Conservation (phyloP, 306 rosid species). For the Pueraria montana region DNA sequence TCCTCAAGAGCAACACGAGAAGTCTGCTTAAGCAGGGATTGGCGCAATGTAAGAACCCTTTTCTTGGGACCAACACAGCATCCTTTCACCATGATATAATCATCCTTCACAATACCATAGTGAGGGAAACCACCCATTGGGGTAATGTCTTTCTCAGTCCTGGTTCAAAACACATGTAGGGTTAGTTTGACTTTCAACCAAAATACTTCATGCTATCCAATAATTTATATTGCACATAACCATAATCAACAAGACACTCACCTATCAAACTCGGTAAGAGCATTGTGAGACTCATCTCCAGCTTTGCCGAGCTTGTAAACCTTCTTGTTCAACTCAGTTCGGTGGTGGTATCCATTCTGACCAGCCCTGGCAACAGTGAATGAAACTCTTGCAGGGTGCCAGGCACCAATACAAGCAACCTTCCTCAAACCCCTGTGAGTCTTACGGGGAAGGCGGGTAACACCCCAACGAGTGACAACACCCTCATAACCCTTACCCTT, state of each 20-base stretch:
- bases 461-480: conserved; percentile 95
- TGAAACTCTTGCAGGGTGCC: conserved; percentile 96
- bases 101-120: conserved; percentile 86
- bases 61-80: conserved; percentile 89
- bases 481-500: conserved; percentile 95
- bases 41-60: conserved; percentile 84
- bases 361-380: conserved; percentile 96
- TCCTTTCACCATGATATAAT: conserved; percentile 79
- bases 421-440: conserved; percentile 92
- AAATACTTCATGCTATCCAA: too few relatives aligned
- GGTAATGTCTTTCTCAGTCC: conserved; percentile 92
- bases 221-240: background rate
- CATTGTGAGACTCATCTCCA: conserved; percentile 72
- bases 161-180: conserved; percentile 38
- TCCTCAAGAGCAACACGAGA: conserved; percentile 82
- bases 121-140: conserved; percentile 97
- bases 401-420: conserved; percentile 96
- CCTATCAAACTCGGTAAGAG: conserved; percentile 83
- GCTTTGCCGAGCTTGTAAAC: conserved; percentile 77
- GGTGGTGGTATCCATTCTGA: conserved; percentile 90
- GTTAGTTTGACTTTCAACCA: background rate
- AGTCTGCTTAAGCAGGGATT: conserved; percentile 85
- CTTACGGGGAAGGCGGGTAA: conserved; percentile 90
- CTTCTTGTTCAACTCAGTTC: conserved; percentile 90
- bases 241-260: conserved; percentile 14